A percentile compares a stretch with the other conserved stretches of the same genome.
These are phyloP conservation scores for Colletotrichum gloeosporioides DNA, from an alignment of 2,329 filamentous ascomycete species.

Conservation along the genomic window DNA sequence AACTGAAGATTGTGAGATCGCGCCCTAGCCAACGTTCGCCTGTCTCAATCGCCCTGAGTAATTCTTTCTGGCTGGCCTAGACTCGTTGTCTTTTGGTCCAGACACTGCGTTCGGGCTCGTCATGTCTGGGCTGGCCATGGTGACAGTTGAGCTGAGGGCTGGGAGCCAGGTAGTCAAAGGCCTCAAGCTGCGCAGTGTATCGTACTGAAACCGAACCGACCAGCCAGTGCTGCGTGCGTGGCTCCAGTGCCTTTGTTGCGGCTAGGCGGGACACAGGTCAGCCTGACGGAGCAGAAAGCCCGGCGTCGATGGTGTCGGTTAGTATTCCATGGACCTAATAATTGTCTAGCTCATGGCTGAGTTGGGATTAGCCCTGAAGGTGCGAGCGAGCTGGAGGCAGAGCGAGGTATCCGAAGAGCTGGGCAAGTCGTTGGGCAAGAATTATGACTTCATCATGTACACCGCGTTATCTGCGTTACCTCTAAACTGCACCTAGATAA, in stretches of 20 bases:
- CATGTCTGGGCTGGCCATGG: neutral
- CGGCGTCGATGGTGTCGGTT: neutral
- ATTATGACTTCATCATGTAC: neutral
- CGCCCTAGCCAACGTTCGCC: neutral
- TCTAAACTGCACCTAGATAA: neutral
- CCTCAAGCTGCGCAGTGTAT: neutral
- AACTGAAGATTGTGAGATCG: neutral
- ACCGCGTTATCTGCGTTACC: neutral
- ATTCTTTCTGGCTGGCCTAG: neutral
- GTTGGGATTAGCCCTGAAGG: neutral
- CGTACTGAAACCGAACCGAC: neutral
- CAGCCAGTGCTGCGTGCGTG: slow-evolving; percentile 7
- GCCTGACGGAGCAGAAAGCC: neutral
- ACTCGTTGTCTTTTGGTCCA: neutral
- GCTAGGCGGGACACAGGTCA: neutral
- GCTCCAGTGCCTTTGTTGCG: slow-evolving; percentile 3
- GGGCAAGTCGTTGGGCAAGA: neutral
- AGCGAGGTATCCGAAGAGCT: neutral
- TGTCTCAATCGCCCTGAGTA: neutral
- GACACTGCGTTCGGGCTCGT: neutral
- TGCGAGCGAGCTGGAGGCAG: neutral
- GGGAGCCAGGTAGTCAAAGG: neutral
- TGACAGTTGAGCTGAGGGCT: neutral
- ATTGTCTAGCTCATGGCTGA: slow-evolving; percentile 5
- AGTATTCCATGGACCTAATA: neutral